Evolutionary conservation across 352 stramenopile genomes (phyloP).

Genomic region (Globisporangium spiculum): DNA sequence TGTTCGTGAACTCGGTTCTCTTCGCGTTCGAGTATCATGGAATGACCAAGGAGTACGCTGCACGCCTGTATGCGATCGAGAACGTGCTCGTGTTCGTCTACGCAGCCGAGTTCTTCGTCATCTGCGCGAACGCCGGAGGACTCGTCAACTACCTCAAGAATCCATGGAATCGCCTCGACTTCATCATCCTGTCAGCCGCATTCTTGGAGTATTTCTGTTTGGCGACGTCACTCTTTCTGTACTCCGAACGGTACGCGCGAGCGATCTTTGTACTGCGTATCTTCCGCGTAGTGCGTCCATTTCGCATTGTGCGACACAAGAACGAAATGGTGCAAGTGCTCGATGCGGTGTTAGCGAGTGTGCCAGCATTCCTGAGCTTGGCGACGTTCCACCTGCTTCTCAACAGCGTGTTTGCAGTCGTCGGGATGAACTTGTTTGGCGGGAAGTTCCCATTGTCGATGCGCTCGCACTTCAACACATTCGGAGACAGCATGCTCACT

Average conservation of each 20-base stretch:
- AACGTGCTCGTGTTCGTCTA: conserved; percentile 76
- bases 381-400: conserved; percentile 58
- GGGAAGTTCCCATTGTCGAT: conserved; percentile 70
- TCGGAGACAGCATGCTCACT: conserved; percentile 78
- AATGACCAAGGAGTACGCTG: conserved; percentile 54
- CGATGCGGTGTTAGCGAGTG: conserved; percentile 61
- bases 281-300: conserved; percentile 74
- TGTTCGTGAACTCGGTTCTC: conserved; percentile 72
- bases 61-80: conserved; percentile 55
- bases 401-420: conserved; percentile 77
- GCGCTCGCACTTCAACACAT: conserved; percentile 81
- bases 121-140: conserved; percentile 49
- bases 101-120: conserved; percentile 59
- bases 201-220: conserved; percentile 70
- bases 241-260: conserved; percentile 63
- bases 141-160: conserved; percentile 71
- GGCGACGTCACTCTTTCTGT: conserved; percentile 48
- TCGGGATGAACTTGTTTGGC: conserved; percentile 82
- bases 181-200: conserved; percentile 59
- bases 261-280: conserved; percentile 78
- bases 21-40: conserved; percentile 80
- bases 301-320: conserved; percentile 72
- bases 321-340: conserved; percentile 73
- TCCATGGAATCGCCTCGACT: conserved; percentile 81
- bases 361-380: conserved; percentile 67